Percentiles rank a stretch among this genome's conserved stretches.
phyloP scores from a whole-genome alignment of 345 rosid genomes.

The Salix udensis region DNA sequence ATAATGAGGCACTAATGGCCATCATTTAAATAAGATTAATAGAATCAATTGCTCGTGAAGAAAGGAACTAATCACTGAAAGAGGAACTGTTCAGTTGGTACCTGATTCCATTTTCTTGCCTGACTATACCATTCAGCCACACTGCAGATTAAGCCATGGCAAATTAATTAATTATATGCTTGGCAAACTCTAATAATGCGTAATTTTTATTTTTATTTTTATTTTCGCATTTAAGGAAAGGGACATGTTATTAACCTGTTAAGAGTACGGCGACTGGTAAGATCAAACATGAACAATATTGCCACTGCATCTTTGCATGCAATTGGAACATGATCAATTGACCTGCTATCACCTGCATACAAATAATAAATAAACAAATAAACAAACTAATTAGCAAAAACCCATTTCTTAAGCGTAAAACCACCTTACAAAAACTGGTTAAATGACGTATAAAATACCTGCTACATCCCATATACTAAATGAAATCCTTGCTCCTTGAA shows the following conservation, averaged over 20 bases:
- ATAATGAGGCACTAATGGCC: neutral
- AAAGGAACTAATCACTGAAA: neutral
- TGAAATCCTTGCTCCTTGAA: conserved; percentile 79
- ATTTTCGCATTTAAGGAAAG: neutral
- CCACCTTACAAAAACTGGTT: neutral
- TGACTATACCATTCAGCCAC: conserved; percentile 74
- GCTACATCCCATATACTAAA: conserved; percentile 95
- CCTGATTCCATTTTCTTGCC: conserved; percentile 98
- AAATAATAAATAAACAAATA: neutral
- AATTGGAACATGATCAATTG: conserved; percentile 74
- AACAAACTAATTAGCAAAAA: neutral
- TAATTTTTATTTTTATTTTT: neutral
- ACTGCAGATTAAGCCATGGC: conserved; percentile 36
- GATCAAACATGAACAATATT: conserved; percentile 93
- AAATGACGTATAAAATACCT: conserved; percentile 38
- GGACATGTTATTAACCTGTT: conserved; percentile 46
- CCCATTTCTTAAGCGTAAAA: neutral
- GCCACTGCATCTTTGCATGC: conserved; percentile 99
- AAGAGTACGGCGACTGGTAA: conserved; percentile 90
- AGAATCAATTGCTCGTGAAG: neutral
- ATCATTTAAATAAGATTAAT: neutral
- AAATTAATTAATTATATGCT: neutral
- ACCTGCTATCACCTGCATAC: conserved; percentile 54
- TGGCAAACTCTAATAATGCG: neutral
- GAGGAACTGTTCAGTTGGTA: conserved; percentile 14